These are phyloP conservation scores for Phytophthora podocarpi DNA, from an alignment of 352 stramenopile species.

Conservation along the genomic window DNA sequence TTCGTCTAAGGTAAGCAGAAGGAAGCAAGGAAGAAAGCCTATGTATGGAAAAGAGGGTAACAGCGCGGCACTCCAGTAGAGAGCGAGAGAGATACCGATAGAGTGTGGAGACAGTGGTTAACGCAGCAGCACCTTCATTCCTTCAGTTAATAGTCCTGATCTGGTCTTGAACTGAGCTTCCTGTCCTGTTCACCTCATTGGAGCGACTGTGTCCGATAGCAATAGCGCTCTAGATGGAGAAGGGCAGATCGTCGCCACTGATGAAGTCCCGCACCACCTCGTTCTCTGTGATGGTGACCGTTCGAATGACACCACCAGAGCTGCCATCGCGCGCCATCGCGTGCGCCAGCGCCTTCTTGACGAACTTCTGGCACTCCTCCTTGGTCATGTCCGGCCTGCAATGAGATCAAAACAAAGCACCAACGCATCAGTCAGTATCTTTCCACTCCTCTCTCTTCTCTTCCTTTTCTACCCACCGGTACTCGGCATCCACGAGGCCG, in stretches of 20 bases:
- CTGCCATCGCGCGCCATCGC: slow-evolving; percentile 98
- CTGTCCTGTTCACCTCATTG: background rate
- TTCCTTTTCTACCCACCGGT: slow-evolving; percentile 51
- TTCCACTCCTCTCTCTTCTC: background rate
- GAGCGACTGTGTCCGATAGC: background rate
- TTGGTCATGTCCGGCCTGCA: slow-evolving; percentile 94
- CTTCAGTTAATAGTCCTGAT: slow-evolving; percentile 21
- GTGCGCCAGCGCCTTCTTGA: slow-evolving; percentile 95
- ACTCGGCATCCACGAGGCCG: slow-evolving; percentile 95
- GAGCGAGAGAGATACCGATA: slow-evolving; percentile 13
- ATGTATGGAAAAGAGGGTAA: slow-evolving; percentile 22
- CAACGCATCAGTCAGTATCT: background rate
- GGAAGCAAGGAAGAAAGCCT: background rate
- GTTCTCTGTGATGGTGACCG: slow-evolving; percentile 93
- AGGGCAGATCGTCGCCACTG: slow-evolving; percentile 92
- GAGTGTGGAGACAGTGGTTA: slow-evolving; percentile 23
- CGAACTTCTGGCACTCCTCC: slow-evolving; percentile 95
- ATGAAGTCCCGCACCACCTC: slow-evolving; percentile 93
- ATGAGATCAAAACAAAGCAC: background rate
- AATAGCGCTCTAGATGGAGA: slow-evolving; percentile 60
- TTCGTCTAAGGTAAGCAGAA: slow-evolving; percentile 63
- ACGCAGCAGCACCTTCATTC: slow-evolving; percentile 30
- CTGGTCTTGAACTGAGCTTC: background rate
- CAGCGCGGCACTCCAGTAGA: slow-evolving; percentile 3
- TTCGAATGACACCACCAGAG: slow-evolving; percentile 98